phyloP scores from a whole-genome alignment of 306 rosid genomes.

The Vachellia collinsii region DNA sequence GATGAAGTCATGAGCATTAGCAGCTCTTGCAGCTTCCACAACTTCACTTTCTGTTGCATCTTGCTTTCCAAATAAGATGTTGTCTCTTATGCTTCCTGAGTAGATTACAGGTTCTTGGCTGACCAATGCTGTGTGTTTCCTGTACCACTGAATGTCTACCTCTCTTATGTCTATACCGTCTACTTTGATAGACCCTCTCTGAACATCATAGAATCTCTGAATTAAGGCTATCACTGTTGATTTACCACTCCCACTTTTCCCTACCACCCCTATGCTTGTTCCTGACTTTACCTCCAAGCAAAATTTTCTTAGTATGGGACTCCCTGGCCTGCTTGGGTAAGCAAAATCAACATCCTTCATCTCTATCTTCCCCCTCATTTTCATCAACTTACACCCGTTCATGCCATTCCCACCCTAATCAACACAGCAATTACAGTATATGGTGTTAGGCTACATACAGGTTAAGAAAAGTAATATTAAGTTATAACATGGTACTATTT shows the following conservation, averaged over 20 bases:
- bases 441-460: not conserved
- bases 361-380: slow-evolving; percentile 69
- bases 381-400: slow-evolving; percentile 54
- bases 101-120: slow-evolving; percentile 96
- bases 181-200: slow-evolving; percentile 69
- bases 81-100: slow-evolving; percentile 72
- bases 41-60: slow-evolving; percentile 18
- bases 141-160: slow-evolving; percentile 75
- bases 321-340: slow-evolving; percentile 75
- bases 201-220: slow-evolving; percentile 85
- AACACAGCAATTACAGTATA: slow-evolving; percentile 1
- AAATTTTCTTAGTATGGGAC: slow-evolving; percentile 63
- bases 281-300: slow-evolving; percentile 87
- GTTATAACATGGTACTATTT: not conserved
- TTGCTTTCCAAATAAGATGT: slow-evolving; percentile 65
- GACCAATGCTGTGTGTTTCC: slow-evolving; percentile 77
- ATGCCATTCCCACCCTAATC: slow-evolving; percentile 42
- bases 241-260: slow-evolving; percentile 94
- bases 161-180: slow-evolving; percentile 86
- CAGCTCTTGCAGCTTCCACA: slow-evolving; percentile 46
- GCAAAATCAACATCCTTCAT: slow-evolving; percentile 81
- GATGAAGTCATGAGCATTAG: slow-evolving; percentile 41
- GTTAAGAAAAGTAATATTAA: not conserved
- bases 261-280: slow-evolving; percentile 79
- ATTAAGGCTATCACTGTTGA: slow-evolving; percentile 88